Base-by-base conservation (phyloP, 2,329 filamentous ascomycete species). In the Calonectria leucothoes region DNA sequence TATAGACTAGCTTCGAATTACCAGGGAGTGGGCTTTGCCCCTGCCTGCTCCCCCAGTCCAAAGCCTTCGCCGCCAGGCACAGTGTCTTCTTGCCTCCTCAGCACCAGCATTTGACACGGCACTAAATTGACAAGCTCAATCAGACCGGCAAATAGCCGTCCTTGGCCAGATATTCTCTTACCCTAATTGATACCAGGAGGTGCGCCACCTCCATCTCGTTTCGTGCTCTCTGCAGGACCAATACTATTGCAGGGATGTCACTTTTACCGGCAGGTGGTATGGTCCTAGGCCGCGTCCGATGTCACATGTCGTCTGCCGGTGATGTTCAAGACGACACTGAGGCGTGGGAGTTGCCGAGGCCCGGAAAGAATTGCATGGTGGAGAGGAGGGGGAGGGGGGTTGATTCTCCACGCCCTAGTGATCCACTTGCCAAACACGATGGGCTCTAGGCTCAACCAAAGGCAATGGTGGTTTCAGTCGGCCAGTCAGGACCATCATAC, bases 391-490 rank as follows among this genome's bases (percentile, higher is more conserved):
- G 57, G 59, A 59, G 49, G 57, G 59, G 57, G 61, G 29, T 49
- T 68, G 14, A 31, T 61, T 66, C 70, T 66, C 70, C 70, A 72
- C 70, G 42, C 65, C 33, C 49, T 42, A 29, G 48, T 27, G 68
- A 52, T 61, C 70, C 70, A 72, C 70, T 69, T 72, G 57, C 65
- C 37, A 49, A 25, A 37, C 49, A 55, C 20, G 57, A 61, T 27
- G 51, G 31, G n/a, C 39, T 55, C 27, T 55, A 37, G 57, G 65
- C 55, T 68, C 31, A 63, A 68, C 51, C 74, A 64, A 67, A 63
- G 70, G 72, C 76, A 65, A 67, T 74, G 52, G 70, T 51, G 66
- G 77, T 79, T 75, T 76, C 75, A 76, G 73, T 66, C 49, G 42
- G 73, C 68, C 68, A 57, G 55, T 65, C 55, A 33, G 75, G 70